Evolutionary conservation across 192 early-diverging fungal species (phyloP), one percentile per base, ranked within the genome.

Genomic region (Coemansia furcata): DNA sequence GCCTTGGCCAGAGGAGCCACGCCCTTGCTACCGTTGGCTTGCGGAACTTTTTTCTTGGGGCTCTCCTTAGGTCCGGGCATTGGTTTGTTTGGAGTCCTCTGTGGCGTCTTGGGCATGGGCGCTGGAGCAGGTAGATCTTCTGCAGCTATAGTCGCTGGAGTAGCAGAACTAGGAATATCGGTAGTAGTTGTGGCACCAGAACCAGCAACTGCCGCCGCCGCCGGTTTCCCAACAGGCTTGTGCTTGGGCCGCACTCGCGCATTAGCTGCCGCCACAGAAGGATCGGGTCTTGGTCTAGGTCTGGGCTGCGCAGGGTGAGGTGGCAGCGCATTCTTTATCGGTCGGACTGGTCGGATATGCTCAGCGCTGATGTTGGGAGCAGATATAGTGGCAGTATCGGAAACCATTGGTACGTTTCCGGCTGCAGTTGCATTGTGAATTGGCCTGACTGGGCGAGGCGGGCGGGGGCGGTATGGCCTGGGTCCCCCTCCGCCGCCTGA

Each of bases 201-300:
- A 29, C 26, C 26, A 5, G 23, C 50, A 4, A 36, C 38, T 5
- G 35, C 42, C 6, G 29, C 50, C 30, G 30, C 39, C 17, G 29
- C 42, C 6, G 43, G 32, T 44, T 63, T 44, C 43, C 40, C 46
- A 47, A 21, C 50, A 30, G 52, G 38, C 50, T 66, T 66, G 21
- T 36, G 26, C 65, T 58, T 66, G 26, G 65, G 39, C 14, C 55
- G 32, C 0, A 19, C 38, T 23, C 62, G 62, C 37, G 52, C 8
- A 21, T 42, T 57, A 23, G 30, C 39, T 36, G 65, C 38, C 17
- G 19, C 14, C 21, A 6, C 64, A 11, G 36, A 3, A 35, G 14
- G 54, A 57, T 57, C 54, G 54, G 30, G 30, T 32, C 54, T 57
- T 33, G 54, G 54, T 15, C 12, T 57, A 17, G 26, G 30, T 14